A percentile compares a stretch with the other conserved stretches of the same genome.
Evolutionary conservation across 1,139 yeast species (phyloP).

Genomic region (Lodderomyces parapsilosis): DNA sequence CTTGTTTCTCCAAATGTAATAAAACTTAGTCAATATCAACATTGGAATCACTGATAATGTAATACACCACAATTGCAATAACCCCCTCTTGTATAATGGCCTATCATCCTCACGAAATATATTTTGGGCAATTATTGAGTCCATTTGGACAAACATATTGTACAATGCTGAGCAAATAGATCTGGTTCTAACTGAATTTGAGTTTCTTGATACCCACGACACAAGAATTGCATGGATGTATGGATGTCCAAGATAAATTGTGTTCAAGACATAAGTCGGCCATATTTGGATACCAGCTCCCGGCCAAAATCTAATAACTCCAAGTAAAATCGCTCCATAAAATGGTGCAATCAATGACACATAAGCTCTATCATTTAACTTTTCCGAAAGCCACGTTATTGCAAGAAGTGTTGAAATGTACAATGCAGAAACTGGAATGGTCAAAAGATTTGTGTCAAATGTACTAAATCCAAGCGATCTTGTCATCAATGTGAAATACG

Average conservation of each 20-base stretch:
- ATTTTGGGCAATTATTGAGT: slow-evolving; percentile 49
- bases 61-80: slow-evolving; percentile 23
- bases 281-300: slow-evolving; percentile 47
- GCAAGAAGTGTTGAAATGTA: slow-evolving; percentile 28
- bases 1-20: slow-evolving; percentile 49
- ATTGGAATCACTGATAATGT: slow-evolving; percentile 20
- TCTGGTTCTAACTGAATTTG: slow-evolving; percentile 58
- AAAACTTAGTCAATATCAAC: slow-evolving; percentile 26
- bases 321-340: slow-evolving; percentile 37
- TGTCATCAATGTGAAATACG: slow-evolving; percentile 32
- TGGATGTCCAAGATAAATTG: slow-evolving; percentile 48
- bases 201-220: slow-evolving; percentile 59
- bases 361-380: slow-evolving; percentile 31
- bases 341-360: slow-evolving; percentile 35
- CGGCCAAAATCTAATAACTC: slow-evolving; percentile 48
- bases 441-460: slow-evolving; percentile 50
- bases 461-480: slow-evolving; percentile 55
- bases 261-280: slow-evolving; percentile 52
- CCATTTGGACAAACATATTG: slow-evolving; percentile 61
- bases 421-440: slow-evolving; percentile 39
- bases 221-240: slow-evolving; percentile 55
- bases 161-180: slow-evolving; percentile 49
- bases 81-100: slow-evolving; percentile 59
- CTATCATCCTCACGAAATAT: slow-evolving; percentile 56
- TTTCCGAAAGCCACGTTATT: slow-evolving; percentile 40